Base-by-base conservation (phyloP, 139 green algal species). In the Coelastrella sp. region DNA sequence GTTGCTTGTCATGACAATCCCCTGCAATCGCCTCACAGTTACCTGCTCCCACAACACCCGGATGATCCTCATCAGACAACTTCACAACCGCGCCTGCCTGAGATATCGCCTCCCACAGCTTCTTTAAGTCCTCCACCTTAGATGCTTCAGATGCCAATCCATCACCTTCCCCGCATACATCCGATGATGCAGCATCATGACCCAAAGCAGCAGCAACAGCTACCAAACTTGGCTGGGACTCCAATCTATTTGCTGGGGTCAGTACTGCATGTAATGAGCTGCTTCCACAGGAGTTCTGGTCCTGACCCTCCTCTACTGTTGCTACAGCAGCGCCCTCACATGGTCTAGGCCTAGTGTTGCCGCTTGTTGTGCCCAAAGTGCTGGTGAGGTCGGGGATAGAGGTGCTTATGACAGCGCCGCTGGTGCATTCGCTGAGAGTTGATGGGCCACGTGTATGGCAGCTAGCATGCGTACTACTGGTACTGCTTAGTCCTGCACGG, bases 121-220 rank as follows among this genome's bases (percentile, higher is more conserved):
- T 45, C 37, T 30, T 32, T 21, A 77, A 32, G 15, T 45, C 68
- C 32, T 15, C 37, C 35, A 34, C 57, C 3, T 6, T 38, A 59
- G 68, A 37, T 57, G 68, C 38, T 23, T 59, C 68, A 25, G 68
- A 27, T 6, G 68, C 68, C 38, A 59, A 15, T 34, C n/a, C 40
- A 77, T 27, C 27, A 57, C 38, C 38, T 48, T n/a, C n/a, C n/a
- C n/a, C n/a, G n/a, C n/a, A n/a, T n/a, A 32, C 59, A 32, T 19
- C 59, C 23, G 13, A 64, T 64, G 53, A 17, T 64, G 53, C 53
- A 8, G 2, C 53, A 37, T 27, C 8, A 15, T 25, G 38, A 77
- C 38, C 27, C 23, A 48, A 27, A 53, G 68, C 68, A 53, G 68
- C 68, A 59, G 45, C 68, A 77, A 48, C 68, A 77, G 68, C 68